These are phyloP conservation scores for Fulvia fulva DNA, from an alignment of 2,329 filamentous ascomycete species.

Conservation along the genomic window DNA sequence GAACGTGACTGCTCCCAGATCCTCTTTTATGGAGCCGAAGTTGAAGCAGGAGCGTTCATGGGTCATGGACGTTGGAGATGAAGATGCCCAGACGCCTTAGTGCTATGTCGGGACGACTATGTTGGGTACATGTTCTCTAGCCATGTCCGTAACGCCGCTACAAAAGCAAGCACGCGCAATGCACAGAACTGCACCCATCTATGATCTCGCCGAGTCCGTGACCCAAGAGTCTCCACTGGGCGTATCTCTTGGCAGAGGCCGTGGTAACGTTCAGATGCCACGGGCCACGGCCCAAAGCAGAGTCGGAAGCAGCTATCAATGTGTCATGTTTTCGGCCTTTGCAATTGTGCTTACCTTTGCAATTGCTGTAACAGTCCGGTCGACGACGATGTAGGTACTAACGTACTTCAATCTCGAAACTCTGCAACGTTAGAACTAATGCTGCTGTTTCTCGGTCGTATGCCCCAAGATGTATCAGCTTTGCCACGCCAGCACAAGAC, in stretches of 20 bases:
- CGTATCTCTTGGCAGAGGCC: not conserved
- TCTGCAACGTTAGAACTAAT: not conserved
- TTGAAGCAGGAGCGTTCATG: not conserved
- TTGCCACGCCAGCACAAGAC: not conserved
- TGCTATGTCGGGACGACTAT: not conserved
- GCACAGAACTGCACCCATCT: not conserved
- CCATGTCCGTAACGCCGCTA: not conserved
- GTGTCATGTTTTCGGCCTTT: not conserved
- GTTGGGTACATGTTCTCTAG: not conserved
- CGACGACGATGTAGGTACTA: not conserved
- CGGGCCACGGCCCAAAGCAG: not conserved
- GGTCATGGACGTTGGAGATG: not conserved
- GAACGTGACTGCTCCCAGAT: not conserved
- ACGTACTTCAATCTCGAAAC: not conserved
- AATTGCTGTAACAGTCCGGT: not conserved
- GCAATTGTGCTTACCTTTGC: not conserved
- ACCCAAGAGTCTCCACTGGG: not conserved
- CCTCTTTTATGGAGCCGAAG: not conserved
- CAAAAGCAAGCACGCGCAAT: not conserved
- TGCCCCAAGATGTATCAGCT: not conserved
- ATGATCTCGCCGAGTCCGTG: not conserved
- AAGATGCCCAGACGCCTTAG: not conserved
- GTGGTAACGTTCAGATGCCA: not conserved
- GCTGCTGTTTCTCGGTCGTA: not conserved
- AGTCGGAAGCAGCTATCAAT: not conserved